phyloP scores from a whole-genome alignment of 106 monocot genomes.

The Posidonia australis region DNA sequence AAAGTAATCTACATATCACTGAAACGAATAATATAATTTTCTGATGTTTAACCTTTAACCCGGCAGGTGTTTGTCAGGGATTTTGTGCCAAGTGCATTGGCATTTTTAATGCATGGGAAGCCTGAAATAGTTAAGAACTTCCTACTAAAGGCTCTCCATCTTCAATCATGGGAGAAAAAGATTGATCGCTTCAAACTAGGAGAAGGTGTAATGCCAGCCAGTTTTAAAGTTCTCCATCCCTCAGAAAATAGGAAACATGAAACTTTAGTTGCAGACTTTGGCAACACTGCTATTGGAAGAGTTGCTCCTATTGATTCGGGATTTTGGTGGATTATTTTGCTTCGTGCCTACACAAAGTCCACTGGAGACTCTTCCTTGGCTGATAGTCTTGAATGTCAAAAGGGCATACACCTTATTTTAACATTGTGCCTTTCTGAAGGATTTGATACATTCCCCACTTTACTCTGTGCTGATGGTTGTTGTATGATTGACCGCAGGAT shows the following conservation, averaged over 20 bases:
- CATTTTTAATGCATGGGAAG: constrained; percentile 44
- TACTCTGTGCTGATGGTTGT: constrained; percentile 48
- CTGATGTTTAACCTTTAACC: no score
- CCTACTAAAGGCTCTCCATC: constrained; percentile 33
- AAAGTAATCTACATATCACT: no score
- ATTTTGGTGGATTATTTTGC: constrained; percentile 47
- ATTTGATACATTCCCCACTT: constrained; percentile 43
- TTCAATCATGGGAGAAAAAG: constrained; percentile 40
- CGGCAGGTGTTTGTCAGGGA: constrained; percentile 48
- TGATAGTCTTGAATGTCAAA: constrained; percentile 39
- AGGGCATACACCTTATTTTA: constrained; percentile 35
- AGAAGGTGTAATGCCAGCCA: constrained; percentile 47
- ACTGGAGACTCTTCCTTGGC: constrained; percentile 32
- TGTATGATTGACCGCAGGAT: constrained; percentile 50
- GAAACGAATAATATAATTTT: no score
- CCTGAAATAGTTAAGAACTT: constrained; percentile 47
- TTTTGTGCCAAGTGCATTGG: constrained; percentile 43
- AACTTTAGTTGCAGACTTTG: constrained; percentile 42
- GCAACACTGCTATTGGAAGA: constrained; percentile 46
- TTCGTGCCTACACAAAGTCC: constrained; percentile 36
- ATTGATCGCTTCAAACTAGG: constrained; percentile 40
- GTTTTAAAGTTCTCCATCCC: constrained; percentile 40
- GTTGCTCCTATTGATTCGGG: constrained; percentile 49
- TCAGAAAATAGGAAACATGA: constrained; percentile 13
- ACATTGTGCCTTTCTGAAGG: constrained; percentile 39